phyloP scores from a whole-genome alignment of 176 grass and related monocot genomes.

The Pontederia paniculata region DNA sequence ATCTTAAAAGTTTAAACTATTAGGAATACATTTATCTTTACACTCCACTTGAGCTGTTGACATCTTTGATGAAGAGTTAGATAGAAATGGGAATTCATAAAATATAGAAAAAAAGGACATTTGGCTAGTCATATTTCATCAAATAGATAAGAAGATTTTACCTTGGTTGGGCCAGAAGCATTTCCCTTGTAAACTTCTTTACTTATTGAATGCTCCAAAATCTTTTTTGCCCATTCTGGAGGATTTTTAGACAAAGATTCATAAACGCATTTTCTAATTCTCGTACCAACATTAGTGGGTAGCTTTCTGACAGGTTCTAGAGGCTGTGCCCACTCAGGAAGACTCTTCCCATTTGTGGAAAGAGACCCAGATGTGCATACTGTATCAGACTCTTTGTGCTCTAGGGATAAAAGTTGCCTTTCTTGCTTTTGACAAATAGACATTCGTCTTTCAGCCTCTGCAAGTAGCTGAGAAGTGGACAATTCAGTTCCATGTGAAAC shows the following conservation, averaged over 20 bases:
- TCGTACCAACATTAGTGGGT: conserved; percentile 97
- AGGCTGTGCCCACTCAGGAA: conserved; percentile 88
- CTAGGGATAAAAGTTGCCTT: conserved; percentile 53
- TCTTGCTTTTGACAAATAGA: conserved; percentile 39
- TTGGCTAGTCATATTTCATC: no score
- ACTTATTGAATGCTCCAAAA: conserved; percentile 94
- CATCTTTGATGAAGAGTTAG: no score
- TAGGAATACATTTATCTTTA: no score
- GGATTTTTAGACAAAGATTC: conserved; percentile 70
- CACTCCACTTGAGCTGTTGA: no score
- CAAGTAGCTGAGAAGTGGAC: conserved; percentile 76
- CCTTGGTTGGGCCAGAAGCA: conserved; percentile 96
- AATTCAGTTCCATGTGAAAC: conserved; percentile 22
- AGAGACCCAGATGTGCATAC: conserved; percentile 35
- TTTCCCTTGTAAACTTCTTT: conserved; percentile 97
- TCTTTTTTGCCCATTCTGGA: conserved; percentile 89
- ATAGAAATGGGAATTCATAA: no score
- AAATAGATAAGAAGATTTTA: conserved; percentile 2
- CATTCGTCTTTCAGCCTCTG: conserved; percentile 72
- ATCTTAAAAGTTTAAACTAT: no score
- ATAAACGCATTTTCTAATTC: conserved; percentile 97
- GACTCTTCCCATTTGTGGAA: conserved; percentile 32
- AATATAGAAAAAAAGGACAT: no score
- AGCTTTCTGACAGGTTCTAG: conserved; percentile 90
- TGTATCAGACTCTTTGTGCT: conserved; percentile 54